Conservation (phyloP, 1,139 yeast species). For the Protomyces arabidopsidicola region DNA sequence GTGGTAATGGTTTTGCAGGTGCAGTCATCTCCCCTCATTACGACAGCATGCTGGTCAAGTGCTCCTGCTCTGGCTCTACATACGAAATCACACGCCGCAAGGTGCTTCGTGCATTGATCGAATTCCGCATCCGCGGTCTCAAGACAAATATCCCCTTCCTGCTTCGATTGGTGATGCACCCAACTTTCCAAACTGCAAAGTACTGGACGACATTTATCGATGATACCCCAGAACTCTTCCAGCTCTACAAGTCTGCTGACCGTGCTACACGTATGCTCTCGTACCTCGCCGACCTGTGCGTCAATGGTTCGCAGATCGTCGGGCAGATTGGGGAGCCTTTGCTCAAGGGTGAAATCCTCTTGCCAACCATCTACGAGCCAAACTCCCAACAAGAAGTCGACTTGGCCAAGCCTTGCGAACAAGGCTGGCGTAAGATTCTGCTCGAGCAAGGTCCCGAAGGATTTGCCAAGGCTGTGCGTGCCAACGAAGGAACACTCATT, state of each 20-base stretch:
- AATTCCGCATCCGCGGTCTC: slow-evolving; percentile 97
- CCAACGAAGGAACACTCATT: slow-evolving; percentile 75
- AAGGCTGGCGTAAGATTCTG: slow-evolving; percentile 89
- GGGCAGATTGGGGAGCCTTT: slow-evolving; percentile 94
- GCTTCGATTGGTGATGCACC: slow-evolving; percentile 86
- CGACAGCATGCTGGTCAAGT: slow-evolving; percentile 97
- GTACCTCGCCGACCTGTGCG: slow-evolving; percentile 86
- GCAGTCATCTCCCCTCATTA: slow-evolving; percentile 95
- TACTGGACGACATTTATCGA: slow-evolving; percentile 99
- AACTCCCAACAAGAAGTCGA: slow-evolving; percentile 52
- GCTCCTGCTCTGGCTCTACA: slow-evolving; percentile 93
- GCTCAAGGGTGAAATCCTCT: slow-evolving; percentile 63
- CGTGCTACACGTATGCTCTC: slow-evolving; percentile 90
- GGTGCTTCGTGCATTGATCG: slow-evolving; percentile 94
- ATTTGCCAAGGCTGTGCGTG: slow-evolving; percentile 82
- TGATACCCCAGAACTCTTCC: slow-evolving; percentile 93
- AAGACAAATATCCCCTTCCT: slow-evolving; percentile 96
- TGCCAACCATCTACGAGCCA: slow-evolving; percentile 67
- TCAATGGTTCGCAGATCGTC: slow-evolving; percentile 89
- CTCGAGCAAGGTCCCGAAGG: slow-evolving; percentile 80
- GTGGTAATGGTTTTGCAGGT: slow-evolving; percentile 99
- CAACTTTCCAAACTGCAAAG: slow-evolving; percentile 76
- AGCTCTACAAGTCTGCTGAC: slow-evolving; percentile 90
- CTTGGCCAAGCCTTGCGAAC: slow-evolving; percentile 52
- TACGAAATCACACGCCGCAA: slow-evolving; percentile 95